Percentiles rank a stretch among this genome's conserved stretches.
These are phyloP conservation scores for Leccinum variicolor DNA, from an alignment of 768 basidiomycete genomes.

Conservation along the genomic window DNA sequence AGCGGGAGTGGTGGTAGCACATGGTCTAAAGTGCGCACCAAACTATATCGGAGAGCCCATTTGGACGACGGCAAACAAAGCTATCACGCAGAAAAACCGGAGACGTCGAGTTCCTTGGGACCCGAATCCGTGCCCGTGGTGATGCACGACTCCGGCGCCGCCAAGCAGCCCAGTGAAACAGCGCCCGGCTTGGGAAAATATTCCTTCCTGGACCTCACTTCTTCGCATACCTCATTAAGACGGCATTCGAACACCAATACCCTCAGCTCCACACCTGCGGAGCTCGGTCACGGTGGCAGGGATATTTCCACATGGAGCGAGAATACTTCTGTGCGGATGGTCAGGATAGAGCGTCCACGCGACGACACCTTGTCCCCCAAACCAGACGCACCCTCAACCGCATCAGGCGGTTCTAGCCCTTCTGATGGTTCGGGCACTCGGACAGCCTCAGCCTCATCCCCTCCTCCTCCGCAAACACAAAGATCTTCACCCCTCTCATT, in stretches of 20 bases:
- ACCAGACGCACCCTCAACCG: conserved; percentile 33
- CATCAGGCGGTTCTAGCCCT: conserved; percentile 27
- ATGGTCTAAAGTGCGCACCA: conserved; percentile 31
- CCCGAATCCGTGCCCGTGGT: conserved; percentile 32
- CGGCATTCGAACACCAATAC: conserved; percentile 27
- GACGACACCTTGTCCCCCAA: conserved; percentile 14
- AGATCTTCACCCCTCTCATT: conserved; percentile 39
- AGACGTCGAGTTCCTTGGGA: conserved; percentile 22
- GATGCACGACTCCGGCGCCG: conserved; percentile 23
- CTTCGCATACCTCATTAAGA: conserved; percentile 24
- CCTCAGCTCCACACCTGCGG: conserved; percentile 26
- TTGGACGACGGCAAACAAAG: conserved; percentile 27
- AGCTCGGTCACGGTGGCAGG: conserved; percentile 19
- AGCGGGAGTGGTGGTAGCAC: conserved; percentile 25
- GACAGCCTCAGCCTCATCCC: conserved; percentile 12
- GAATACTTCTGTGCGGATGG: conserved; percentile 15
- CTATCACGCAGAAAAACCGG: conserved; percentile 11
- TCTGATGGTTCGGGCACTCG: conserved; percentile 22
- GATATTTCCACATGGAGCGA: conserved; percentile 16
- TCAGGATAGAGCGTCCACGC: conserved; percentile 18
- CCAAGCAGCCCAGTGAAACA: conserved; percentile 17
- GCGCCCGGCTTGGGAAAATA: conserved; percentile 30
- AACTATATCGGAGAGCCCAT: conserved; percentile 30
- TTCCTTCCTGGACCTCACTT: conserved; percentile 31
- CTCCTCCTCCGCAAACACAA: conserved; percentile 22